Conservation (phyloP, 73 alveolate species). For the Strombidium stylifer region DNA sequence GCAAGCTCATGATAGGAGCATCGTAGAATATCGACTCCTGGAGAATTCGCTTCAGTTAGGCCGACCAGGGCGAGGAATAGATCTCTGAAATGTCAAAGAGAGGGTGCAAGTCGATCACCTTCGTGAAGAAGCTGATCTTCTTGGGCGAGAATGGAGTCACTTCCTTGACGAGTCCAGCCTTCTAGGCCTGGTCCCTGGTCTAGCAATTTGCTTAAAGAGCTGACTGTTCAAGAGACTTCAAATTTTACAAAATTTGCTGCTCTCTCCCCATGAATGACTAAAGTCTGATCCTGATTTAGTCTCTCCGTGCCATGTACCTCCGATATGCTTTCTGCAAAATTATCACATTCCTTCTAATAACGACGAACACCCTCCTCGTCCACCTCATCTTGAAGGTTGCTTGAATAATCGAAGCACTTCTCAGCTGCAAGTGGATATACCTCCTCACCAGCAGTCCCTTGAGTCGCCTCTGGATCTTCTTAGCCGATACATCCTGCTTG, state of each 20-base stretch:
- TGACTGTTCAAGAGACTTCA: slow-evolving; percentile 32
- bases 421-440: slow-evolving; percentile 45
- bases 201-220: not conserved
- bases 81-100: slow-evolving; percentile 46
- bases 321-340: slow-evolving; percentile 35
- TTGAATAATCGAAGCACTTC: slow-evolving; percentile 60
- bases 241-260: slow-evolving; percentile 13
- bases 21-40: slow-evolving; percentile 34
- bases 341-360: slow-evolving; percentile 54
- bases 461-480: slow-evolving; percentile 40
- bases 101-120: slow-evolving; percentile 32
- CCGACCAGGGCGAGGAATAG: slow-evolving; percentile 53
- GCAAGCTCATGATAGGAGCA: slow-evolving; percentile 9
- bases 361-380: slow-evolving; percentile 50
- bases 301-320: slow-evolving; percentile 43
- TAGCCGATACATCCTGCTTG: slow-evolving; percentile 43
- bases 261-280: slow-evolving; percentile 26
- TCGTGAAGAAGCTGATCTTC: slow-evolving; percentile 33
- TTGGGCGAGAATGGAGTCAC: slow-evolving; percentile 48
- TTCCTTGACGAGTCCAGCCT: not conserved
- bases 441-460: slow-evolving; percentile 64
- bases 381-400: slow-evolving; percentile 66
- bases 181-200: not conserved
- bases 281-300: slow-evolving; percentile 31
- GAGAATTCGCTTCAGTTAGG: slow-evolving; percentile 38